Percentiles rank a stretch among this genome's conserved stretches.
Conservation (phyloP, 441 rosid species). For the Omphalea diandra region DNA sequence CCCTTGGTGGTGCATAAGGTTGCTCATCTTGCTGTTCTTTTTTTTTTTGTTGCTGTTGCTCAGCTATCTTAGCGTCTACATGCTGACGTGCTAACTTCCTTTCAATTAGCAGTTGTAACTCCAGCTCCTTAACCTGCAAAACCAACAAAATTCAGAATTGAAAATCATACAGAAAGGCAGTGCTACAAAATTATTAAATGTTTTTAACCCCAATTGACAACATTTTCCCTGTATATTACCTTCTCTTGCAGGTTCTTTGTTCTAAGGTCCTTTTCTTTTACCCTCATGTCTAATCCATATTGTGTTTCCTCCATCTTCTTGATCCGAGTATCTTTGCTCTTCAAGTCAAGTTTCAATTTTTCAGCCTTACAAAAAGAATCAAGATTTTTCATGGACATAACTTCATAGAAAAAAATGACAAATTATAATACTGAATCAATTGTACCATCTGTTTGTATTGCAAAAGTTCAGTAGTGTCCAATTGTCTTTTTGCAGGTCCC, state of each 20-base stretch:
- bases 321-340: slow-evolving; percentile 81
- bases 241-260: slow-evolving; percentile 84
- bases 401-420: not conserved
- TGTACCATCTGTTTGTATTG: slow-evolving; percentile 84
- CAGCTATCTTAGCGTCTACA: slow-evolving; percentile 84
- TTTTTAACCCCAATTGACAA: not conserved
- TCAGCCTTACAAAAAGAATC: slow-evolving; percentile 55
- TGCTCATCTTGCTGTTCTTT: slow-evolving; percentile 63
- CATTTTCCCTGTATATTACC: slow-evolving; percentile 36
- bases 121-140: slow-evolving; percentile 81
- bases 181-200: not conserved
- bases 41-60: slow-evolving; percentile 49
- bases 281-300: slow-evolving; percentile 59
- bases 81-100: slow-evolving; percentile 97
- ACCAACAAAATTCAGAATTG: not conserved
- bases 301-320: slow-evolving; percentile 83
- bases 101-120: slow-evolving; percentile 82
- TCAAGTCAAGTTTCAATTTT: slow-evolving; percentile 77
- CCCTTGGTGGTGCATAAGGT: slow-evolving; percentile 40
- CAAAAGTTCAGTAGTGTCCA: slow-evolving; percentile 70
- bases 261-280: slow-evolving; percentile 81
- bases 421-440: not conserved
- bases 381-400: not conserved
- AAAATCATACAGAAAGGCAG: not conserved
- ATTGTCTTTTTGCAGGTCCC: slow-evolving; percentile 85